Evolutionary conservation across 805 yeast species (phyloP), one percentile per base, ranked within the genome.

Genomic region (Monosporozyma solicola): DNA sequence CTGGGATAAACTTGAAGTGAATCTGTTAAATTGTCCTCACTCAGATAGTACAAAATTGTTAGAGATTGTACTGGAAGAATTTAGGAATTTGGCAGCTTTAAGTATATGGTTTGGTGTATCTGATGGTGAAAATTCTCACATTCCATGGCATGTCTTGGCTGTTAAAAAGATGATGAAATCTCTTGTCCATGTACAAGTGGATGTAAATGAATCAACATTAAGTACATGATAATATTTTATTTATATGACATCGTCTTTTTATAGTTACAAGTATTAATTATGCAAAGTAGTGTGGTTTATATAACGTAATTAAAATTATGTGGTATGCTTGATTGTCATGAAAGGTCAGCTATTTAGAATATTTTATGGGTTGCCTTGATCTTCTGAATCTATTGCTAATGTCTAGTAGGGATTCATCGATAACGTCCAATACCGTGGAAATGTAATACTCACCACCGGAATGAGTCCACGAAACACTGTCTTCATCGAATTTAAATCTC

Each of bases 401-500:
- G 45, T 59, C 54, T 41, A 68, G 64, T 20, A 68, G 48, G 1
- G 66, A 55, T 33, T 65, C 71, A 51, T 68, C 71, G 3, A 78
- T 67, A 5, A 62, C 61, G 2, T 69, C 70, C 31, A 76, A 72
- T 4, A 87, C 87, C 9, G 89, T 83, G 15, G 94, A 80, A 7
- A 91, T 80, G 66, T 79, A 91, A 67, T 87, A 90, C 9, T 80
- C 82, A 1, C 87, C 87, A 48, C 86, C 88, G 5, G 84, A 82
- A 55, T 73, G 74, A 0, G 96, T 89, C 97, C 97, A 90, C 48
- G 95, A 85, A 8, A 91, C 97, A 45, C 90, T 80, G 52, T 83
- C 80, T 51, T 79, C 78, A 16, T 79, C 83, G 58, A 89, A 84
- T 62, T 78, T 77, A 56, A 73, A 80, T 59, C 79, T 80, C 52